Conservation (phyloP, 257 asterid species). For the Nicotiana attenuata region DNA sequence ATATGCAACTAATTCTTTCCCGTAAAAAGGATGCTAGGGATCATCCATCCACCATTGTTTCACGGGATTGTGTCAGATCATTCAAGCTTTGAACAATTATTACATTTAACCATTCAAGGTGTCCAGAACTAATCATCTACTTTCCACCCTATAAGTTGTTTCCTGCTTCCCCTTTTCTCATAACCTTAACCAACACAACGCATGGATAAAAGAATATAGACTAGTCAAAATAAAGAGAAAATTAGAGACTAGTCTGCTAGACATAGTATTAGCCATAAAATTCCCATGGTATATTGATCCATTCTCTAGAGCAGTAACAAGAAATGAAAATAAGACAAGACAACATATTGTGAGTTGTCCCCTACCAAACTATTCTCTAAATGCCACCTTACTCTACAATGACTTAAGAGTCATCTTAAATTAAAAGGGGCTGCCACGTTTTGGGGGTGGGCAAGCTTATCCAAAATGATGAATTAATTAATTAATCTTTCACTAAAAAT, state of each 20-base stretch:
- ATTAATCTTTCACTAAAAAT: too few relatives aligned
- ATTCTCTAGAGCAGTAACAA: neutral
- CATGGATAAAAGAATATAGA: neutral
- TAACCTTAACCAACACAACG: neutral
- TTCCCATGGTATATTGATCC: neutral
- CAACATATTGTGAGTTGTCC: too few relatives aligned
- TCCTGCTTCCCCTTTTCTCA: neutral
- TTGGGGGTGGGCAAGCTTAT: too few relatives aligned
- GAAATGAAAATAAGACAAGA: neutral
- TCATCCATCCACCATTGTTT: neutral
- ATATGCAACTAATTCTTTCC: neutral
- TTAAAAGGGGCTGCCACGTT: too few relatives aligned
- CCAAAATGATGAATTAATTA: too few relatives aligned
- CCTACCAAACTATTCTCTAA: too few relatives aligned
- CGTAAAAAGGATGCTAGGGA: neutral
- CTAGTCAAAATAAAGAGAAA: neutral
- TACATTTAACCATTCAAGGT: neutral
- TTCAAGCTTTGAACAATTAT: neutral
- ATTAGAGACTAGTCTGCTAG: neutral
- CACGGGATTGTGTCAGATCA: neutral
- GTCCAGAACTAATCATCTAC: neutral
- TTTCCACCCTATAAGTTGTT: neutral
- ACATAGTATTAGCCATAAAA: neutral
- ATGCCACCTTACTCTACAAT: too few relatives aligned
- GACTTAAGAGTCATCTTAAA: too few relatives aligned